A percentile compares a stretch with the other conserved stretches of the same genome.
Evolutionary conservation across 129 eudicot species (phyloP).

Genomic region (Solidago caesia): DNA sequence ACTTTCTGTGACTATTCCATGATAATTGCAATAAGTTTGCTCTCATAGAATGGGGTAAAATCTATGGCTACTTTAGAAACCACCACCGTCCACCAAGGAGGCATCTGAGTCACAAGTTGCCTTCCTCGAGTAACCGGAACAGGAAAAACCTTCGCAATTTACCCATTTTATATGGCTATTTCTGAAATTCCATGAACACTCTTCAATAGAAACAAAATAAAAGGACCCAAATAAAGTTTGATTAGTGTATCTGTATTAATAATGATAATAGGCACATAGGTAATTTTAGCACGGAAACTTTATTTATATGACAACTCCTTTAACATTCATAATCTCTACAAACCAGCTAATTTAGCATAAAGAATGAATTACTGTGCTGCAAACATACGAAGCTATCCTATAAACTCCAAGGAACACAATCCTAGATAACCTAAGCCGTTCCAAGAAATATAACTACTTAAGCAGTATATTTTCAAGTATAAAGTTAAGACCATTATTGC

Average conservation of each 20-base stretch:
- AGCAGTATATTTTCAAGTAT: not conserved
- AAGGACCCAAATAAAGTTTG: not conserved
- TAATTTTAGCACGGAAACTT: too few relatives aligned
- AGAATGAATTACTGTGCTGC: not conserved
- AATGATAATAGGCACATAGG: too few relatives aligned
- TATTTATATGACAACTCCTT: not conserved
- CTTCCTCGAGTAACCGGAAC: too few relatives aligned
- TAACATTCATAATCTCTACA: not conserved
- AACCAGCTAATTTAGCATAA: conserved; percentile 3
- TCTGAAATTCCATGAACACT: not conserved
- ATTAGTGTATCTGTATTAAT: not conserved
- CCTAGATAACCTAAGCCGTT: not conserved
- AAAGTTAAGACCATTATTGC: not conserved
- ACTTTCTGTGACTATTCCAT: too few relatives aligned
- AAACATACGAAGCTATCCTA: not conserved
- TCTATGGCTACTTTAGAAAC: too few relatives aligned
- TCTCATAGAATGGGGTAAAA: too few relatives aligned
- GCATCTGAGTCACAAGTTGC: too few relatives aligned
- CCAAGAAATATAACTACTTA: not conserved
- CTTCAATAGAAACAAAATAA: not conserved
- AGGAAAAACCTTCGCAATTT: too few relatives aligned
- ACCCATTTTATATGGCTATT: not conserved
- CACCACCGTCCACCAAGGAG: too few relatives aligned
- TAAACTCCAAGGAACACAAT: not conserved
- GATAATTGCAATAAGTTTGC: too few relatives aligned